Conservation (phyloP, 139 green algal species). For the Closterium sp. region DNA sequence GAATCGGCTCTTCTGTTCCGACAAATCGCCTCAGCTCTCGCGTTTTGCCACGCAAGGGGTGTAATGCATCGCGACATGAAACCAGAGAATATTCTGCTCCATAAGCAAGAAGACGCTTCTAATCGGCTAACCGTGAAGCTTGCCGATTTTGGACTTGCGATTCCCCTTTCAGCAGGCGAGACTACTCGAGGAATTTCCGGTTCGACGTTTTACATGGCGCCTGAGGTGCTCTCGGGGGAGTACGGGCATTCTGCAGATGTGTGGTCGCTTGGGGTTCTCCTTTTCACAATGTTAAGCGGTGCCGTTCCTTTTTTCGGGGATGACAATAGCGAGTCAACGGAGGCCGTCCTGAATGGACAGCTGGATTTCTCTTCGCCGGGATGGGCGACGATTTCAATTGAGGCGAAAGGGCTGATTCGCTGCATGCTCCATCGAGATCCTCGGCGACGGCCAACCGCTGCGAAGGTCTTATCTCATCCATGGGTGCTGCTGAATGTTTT, state of each 20-base stretch:
- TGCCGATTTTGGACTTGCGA: constrained; percentile 73
- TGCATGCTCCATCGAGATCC: constrained; percentile 49
- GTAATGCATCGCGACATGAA: constrained; percentile 77
- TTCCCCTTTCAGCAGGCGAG: constrained; percentile 51
- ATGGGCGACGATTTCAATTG: constrained; percentile 41
- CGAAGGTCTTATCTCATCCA: constrained; percentile 63
- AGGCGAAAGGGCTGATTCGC: constrained; percentile 48
- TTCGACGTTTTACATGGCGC: constrained; percentile 79
- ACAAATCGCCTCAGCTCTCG: constrained; percentile 33
- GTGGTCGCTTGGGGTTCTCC: constrained; percentile 75
- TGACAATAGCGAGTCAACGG: constrained; percentile 1
- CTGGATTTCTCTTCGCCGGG: constrained; percentile 19
- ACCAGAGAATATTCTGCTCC: constrained; percentile 85
- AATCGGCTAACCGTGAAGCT: constrained; percentile 63
- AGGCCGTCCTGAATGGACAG: constrained; percentile 34
- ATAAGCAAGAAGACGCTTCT: constrained; percentile 48
- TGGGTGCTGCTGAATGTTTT: constrained; percentile 54
- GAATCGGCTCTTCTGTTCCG: constrained; percentile 23
- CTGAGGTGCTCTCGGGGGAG: constrained; percentile 74
- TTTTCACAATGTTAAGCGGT: constrained; percentile 61
- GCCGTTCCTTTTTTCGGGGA: constrained; percentile 13
- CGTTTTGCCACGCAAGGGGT: constrained; percentile 73
- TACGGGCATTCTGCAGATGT: constrained; percentile 74
- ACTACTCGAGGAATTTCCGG: constrained; percentile 63
- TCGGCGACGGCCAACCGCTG: constrained; percentile 32